Conservation (phyloP, 2,329 filamentous ascomycete genomes). For the Diaporthe caulivora region DNA sequence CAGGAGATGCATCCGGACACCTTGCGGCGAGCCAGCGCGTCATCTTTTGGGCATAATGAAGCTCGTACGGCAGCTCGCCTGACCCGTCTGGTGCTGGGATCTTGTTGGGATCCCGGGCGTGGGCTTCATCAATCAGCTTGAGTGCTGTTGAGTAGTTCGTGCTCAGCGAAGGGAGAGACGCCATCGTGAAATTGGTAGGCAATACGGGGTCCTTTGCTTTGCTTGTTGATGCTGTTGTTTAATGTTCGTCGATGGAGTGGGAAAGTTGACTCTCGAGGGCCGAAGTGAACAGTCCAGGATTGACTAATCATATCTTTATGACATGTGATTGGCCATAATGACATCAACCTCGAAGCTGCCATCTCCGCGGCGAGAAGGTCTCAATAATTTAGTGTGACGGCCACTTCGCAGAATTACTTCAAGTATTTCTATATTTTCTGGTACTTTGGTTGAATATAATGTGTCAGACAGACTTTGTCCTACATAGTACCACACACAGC, state of each 20-base stretch:
- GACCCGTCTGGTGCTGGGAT: slow-evolving; percentile 56
- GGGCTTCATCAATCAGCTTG: slow-evolving; percentile 78
- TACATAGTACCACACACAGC: too few species aligned
- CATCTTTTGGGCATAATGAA: slow-evolving; percentile 86
- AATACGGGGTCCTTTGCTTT: background rate
- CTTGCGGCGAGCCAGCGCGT: slow-evolving; percentile 76
- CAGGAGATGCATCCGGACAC: slow-evolving; percentile 71
- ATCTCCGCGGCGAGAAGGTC: background rate
- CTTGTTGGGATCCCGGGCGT: slow-evolving; percentile 75
- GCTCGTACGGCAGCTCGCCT: slow-evolving; percentile 75
- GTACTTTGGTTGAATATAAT: too few species aligned
- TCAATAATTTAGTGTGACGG: background rate
- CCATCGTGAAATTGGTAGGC: slow-evolving; percentile 38
- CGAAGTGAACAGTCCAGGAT: background rate
- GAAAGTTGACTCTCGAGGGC: slow-evolving; percentile 4
- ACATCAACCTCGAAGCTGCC: background rate
- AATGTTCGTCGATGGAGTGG: background rate
- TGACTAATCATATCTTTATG: slow-evolving; percentile 31
- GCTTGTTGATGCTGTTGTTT: background rate
- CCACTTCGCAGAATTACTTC: background rate
- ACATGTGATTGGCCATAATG: slow-evolving; percentile 29
- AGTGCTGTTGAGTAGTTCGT: slow-evolving; percentile 66
- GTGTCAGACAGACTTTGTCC: too few species aligned
- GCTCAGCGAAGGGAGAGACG: slow-evolving; percentile 50
- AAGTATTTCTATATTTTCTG: background rate